Evolutionary conservation across 1,139 yeast genomes (phyloP).

Genomic region (Pichia sorboxylosa): DNA sequence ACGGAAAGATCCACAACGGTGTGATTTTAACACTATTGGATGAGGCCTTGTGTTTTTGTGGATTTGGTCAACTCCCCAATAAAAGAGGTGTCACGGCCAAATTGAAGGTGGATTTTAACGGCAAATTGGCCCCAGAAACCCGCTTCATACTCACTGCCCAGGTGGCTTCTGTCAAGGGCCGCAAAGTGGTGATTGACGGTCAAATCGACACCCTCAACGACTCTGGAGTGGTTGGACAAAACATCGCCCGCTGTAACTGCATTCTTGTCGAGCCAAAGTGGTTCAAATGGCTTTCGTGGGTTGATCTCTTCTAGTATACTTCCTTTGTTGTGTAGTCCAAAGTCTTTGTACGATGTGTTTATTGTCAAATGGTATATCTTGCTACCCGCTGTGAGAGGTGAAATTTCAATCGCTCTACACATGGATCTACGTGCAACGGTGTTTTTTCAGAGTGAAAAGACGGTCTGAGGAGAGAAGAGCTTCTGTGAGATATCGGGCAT

Average conservation of each 20-base stretch:
- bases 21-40: slow-evolving; percentile 72
- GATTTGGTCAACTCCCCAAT: slow-evolving; percentile 74
- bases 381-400: too few species aligned
- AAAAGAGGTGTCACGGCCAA: slow-evolving; percentile 86
- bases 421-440: too few species aligned
- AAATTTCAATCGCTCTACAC: too few species aligned
- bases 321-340: neutral
- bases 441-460: too few species aligned
- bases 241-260: slow-evolving; percentile 47
- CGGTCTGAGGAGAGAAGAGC: too few species aligned
- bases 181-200: slow-evolving; percentile 74
- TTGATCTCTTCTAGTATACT: slow-evolving; percentile 24
- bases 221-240: slow-evolving; percentile 16
- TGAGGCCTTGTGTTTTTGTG: slow-evolving; percentile 79
- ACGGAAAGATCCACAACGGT: slow-evolving; percentile 80
- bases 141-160: slow-evolving; percentile 59
- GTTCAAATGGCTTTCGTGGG: slow-evolving; percentile 64
- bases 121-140: slow-evolving; percentile 56
- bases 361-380: too few species aligned
- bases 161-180: slow-evolving; percentile 57
- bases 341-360: too few species aligned
- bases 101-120: slow-evolving; percentile 50
- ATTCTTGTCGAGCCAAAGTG: slow-evolving; percentile 68
- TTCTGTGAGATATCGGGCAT: too few species aligned
- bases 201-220: slow-evolving; percentile 8